Conservation (phyloP, 2,329 filamentous ascomycete species). For the Arthroderma uncinatum region DNA sequence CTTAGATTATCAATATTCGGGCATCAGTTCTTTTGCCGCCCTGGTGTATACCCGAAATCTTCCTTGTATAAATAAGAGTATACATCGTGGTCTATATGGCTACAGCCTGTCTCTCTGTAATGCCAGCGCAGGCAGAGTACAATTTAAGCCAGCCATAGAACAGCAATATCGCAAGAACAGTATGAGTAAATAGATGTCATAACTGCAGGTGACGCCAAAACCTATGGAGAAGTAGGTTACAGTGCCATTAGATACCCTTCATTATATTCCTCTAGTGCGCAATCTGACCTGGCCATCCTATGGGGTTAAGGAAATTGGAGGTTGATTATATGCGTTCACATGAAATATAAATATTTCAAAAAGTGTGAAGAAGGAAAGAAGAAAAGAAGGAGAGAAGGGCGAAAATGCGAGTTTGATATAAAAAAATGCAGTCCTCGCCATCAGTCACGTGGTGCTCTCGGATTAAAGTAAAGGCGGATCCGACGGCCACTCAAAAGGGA, state of each 20-base stretch:
- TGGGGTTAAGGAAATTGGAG: constrained; percentile 31
- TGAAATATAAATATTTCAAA: constrained; percentile 23
- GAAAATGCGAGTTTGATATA: constrained; percentile 7
- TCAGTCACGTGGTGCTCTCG: neutral
- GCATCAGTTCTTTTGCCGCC: no score
- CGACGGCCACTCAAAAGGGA: neutral
- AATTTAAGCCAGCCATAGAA: neutral
- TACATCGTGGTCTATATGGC: neutral
- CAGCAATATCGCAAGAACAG: neutral
- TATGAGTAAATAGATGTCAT: constrained; percentile 21
- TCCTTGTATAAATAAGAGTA: neutral
- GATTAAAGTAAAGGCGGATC: neutral
- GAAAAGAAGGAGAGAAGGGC: constrained; percentile 12
- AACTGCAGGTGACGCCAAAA: constrained; percentile 29
- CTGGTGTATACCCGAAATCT: no score
- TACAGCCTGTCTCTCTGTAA: neutral
- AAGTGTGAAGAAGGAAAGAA: constrained; percentile 26
- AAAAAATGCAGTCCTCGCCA: constrained; percentile 4
- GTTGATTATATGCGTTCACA: constrained; percentile 40
- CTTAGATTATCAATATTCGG: neutral
- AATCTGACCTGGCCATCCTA: constrained; percentile 40
- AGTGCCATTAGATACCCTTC: constrained; percentile 15
- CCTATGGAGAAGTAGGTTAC: constrained; percentile 19
- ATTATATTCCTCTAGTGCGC: constrained; percentile 31
- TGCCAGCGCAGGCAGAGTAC: neutral